Evolutionary conservation across 73 alveolate species (phyloP).

Genomic region (Symbiodinium pilosum): DNA sequence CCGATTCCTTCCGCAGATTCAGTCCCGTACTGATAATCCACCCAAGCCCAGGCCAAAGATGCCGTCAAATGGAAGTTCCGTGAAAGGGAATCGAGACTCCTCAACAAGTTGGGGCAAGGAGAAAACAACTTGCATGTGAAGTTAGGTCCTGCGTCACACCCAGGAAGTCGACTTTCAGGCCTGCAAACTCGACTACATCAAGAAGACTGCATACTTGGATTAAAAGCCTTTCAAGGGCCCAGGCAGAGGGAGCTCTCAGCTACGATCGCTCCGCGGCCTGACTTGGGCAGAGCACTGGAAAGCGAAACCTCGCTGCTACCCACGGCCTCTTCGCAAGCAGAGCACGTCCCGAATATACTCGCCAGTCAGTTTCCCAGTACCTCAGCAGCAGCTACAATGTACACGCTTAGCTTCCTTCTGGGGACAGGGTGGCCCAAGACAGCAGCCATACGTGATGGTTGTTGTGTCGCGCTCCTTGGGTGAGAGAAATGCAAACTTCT

Average conservation of each 20-base stretch:
- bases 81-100: slow-evolving; percentile 94
- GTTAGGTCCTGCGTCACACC: slow-evolving; percentile 69
- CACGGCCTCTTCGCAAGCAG: slow-evolving; percentile 60
- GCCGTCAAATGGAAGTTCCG: slow-evolving; percentile 90
- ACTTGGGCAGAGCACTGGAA: neutral
- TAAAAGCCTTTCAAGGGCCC: neutral
- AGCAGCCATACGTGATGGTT: slow-evolving; percentile 50
- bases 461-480: slow-evolving; percentile 83
- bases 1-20: neutral
- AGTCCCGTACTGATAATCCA: slow-evolving; percentile 17
- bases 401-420: no score
- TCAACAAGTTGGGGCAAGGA: neutral
- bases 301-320: neutral
- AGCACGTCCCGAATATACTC: slow-evolving; percentile 91
- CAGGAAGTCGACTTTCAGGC: slow-evolving; percentile 82
- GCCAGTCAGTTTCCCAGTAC: slow-evolving; percentile 83
- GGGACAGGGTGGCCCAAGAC: no score
- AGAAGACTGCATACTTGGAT: neutral
- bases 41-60: slow-evolving; percentile 93
- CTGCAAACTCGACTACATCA: neutral
- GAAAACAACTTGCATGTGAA: neutral
- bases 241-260: neutral
- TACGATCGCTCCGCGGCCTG: slow-evolving; percentile 17
- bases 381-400: neutral
- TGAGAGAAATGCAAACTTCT: no score